Conservation (phyloP, 2,329 filamentous ascomycete species). For the Cryphonectria naterciae region DNA sequence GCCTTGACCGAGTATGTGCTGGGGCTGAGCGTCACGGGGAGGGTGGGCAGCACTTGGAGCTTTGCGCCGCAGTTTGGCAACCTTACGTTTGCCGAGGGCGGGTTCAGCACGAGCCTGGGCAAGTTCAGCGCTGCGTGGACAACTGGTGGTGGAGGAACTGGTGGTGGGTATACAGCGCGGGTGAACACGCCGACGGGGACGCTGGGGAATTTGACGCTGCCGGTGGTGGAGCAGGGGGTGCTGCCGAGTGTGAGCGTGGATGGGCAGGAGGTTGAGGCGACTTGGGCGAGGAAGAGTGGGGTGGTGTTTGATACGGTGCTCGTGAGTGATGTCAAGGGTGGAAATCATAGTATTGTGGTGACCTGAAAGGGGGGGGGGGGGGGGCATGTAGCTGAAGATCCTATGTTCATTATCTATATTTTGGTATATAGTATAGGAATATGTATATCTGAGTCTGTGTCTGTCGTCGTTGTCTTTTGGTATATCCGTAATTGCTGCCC, state of each 20-base stretch:
- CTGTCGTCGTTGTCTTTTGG: neutral
- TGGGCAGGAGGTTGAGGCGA: constrained; percentile 22
- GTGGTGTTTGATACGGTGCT: constrained; percentile 28
- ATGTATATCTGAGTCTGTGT: neutral
- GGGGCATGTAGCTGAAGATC: neutral
- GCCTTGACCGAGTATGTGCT: constrained; percentile 49
- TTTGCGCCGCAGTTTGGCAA: constrained; percentile 47
- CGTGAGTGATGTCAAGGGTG: constrained; percentile 23
- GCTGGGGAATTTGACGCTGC: constrained; percentile 34
- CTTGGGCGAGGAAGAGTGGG: constrained; percentile 26
- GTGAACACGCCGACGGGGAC: constrained; percentile 36
- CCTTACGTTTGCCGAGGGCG: constrained; percentile 43
- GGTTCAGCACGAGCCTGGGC: constrained; percentile 45
- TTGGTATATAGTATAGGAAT: neutral
- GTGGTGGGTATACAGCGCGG: constrained; percentile 30
- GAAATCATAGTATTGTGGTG: constrained; percentile 25
- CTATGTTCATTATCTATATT: constrained; percentile 1
- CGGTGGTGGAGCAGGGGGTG: constrained; percentile 26
- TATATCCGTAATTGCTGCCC: neutral
- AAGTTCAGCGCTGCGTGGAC: constrained; percentile 42
- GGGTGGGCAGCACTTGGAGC: constrained; percentile 42
- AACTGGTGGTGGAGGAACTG: constrained; percentile 18
- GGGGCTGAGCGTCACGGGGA: constrained; percentile 45
- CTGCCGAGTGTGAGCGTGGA: constrained; percentile 32
- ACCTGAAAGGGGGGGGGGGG: constrained; percentile 3